These are phyloP conservation scores for Rhizophora mangle DNA, from an alignment of 345 rosid genomes.

Conservation along the genomic window DNA sequence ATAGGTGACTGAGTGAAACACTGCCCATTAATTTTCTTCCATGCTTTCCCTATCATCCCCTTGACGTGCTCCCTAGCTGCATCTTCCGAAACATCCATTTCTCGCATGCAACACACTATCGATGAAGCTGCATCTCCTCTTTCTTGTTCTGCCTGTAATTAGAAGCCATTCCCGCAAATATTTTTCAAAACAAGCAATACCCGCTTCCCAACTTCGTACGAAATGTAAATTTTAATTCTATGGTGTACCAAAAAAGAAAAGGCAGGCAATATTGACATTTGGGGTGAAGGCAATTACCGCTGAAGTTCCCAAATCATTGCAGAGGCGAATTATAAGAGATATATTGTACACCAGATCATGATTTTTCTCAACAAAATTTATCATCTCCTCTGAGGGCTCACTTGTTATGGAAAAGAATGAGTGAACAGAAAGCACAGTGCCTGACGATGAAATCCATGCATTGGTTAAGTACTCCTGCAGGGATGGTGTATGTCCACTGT, in stretches of 20 bases:
- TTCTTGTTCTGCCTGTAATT: constrained; percentile 46
- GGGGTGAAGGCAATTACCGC: constrained; percentile 21
- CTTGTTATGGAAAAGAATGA: constrained; percentile 25
- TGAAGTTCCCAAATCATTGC: constrained; percentile 50
- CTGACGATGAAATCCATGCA: constrained; percentile 45
- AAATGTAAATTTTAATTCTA: background rate
- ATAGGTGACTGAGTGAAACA: constrained; percentile 14
- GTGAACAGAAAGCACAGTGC: constrained; percentile 30
- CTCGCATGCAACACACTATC: constrained; percentile 37
- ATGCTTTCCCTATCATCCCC: constrained; percentile 24
- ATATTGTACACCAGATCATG: constrained; percentile 31
- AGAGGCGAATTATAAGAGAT: constrained; percentile 41
- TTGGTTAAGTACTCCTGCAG: constrained; percentile 42
- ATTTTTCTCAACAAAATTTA: constrained; percentile 4
- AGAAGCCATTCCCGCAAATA: background rate
- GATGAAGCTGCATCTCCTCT: constrained; percentile 57
- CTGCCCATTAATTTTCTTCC: constrained; percentile 42
- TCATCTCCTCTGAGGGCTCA: constrained; percentile 9
- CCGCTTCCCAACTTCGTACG: too few relatives aligned
- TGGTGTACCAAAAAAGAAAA: too few relatives aligned
- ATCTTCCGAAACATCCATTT: constrained; percentile 38
- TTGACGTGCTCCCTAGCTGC: constrained; percentile 31
- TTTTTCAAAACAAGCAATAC: too few relatives aligned
- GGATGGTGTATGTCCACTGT: constrained; percentile 31
- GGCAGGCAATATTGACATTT: background rate